Conservation (phyloP, 306 rosid genomes). For the Canavalia ensiformis region DNA sequence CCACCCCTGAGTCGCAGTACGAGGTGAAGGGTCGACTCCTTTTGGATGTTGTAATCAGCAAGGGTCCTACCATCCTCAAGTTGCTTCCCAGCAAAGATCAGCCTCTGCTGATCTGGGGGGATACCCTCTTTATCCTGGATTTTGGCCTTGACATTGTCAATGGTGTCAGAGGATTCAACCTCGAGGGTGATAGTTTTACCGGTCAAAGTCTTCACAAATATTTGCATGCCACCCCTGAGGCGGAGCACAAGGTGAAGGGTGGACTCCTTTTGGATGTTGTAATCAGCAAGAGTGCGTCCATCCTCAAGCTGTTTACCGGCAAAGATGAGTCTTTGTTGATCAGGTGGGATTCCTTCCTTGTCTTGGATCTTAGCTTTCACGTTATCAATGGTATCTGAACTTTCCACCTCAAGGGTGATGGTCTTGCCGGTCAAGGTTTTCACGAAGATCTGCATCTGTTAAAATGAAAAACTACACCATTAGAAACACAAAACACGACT, state of each 20-base stretch:
- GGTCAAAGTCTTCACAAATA: slow-evolving; percentile 29
- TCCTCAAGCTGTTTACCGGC: no score
- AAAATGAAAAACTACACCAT: neutral
- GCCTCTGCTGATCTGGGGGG: slow-evolving; percentile 1
- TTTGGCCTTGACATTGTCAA: neutral
- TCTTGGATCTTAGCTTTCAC: no score
- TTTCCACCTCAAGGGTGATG: no score
- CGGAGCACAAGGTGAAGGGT: no score
- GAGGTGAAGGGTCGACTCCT: slow-evolving; percentile 15
- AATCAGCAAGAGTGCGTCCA: no score
- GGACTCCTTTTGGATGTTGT: no score
- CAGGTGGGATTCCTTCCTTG: no score
- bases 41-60: slow-evolving; percentile 19
- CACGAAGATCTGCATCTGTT: slow-evolving; percentile 35
- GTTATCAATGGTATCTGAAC: no score
- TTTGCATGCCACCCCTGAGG: neutral
- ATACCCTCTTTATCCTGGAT: neutral
- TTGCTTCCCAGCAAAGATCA: slow-evolving; percentile 3
- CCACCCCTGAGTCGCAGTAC: slow-evolving; percentile 7
- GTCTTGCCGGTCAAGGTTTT: neutral
- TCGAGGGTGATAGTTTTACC: slow-evolving; percentile 17
- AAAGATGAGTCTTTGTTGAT: no score
- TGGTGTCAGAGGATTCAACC: slow-evolving; percentile 7
- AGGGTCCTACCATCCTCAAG: neutral
- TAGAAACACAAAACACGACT: neutral